phyloP scores from a whole-genome alignment of 2,329 filamentous ascomycete genomes.

The Geosmithia morbida region DNA sequence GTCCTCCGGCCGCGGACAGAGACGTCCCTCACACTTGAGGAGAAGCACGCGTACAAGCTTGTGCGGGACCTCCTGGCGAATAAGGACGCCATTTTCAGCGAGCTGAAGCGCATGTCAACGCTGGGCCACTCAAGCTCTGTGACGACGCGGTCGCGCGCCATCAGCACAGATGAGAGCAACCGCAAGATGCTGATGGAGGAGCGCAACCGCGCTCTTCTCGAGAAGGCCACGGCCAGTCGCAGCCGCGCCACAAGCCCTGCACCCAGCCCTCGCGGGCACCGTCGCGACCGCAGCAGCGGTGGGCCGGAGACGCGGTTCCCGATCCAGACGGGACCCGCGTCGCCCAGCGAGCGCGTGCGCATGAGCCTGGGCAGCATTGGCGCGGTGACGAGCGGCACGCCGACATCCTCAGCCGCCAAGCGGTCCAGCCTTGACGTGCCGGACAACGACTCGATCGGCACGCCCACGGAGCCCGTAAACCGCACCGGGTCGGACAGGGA shows the following conservation, averaged over 20 bases:
- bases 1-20: slow-evolving; percentile 78
- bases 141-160: slow-evolving; percentile 58
- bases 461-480: no score
- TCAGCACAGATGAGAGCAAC: slow-evolving; percentile 92
- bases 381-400: slow-evolving; percentile 16
- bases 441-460: slow-evolving; percentile 28
- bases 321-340: slow-evolving; percentile 53
- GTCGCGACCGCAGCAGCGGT: slow-evolving; percentile 66
- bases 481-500: background rate
- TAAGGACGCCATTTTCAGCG: slow-evolving; percentile 90
- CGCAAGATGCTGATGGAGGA: slow-evolving; percentile 91
- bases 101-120: slow-evolving; percentile 79
- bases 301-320: slow-evolving; percentile 72
- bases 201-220: slow-evolving; percentile 67
- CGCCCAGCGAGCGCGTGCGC: slow-evolving; percentile 36
- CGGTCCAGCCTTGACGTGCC: slow-evolving; percentile 74
- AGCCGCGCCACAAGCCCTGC: slow-evolving; percentile 64
- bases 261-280: slow-evolving; percentile 46
- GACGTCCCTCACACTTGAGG: slow-evolving; percentile 85
- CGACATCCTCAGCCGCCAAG: slow-evolving; percentile 19
- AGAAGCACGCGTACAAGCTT: slow-evolving; percentile 81
- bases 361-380: slow-evolving; percentile 34
- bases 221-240: slow-evolving; percentile 47
- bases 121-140: slow-evolving; percentile 50
- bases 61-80: slow-evolving; percentile 85